Evolutionary conservation across 176 grass and related monocot genomes (phyloP).

Genomic region (Chrysopogon serrulatus): DNA sequence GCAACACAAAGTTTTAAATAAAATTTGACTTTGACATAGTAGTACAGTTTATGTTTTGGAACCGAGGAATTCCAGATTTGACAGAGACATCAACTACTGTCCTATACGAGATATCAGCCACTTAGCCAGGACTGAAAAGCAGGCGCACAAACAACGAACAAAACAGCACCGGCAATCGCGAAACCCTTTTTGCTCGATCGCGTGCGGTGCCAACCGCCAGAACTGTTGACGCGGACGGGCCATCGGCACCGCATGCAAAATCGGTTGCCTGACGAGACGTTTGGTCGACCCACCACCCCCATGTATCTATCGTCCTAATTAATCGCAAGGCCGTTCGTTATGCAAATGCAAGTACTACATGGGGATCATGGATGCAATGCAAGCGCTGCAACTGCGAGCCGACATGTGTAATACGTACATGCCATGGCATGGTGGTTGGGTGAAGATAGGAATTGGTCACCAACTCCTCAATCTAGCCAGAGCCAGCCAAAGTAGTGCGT

Average conservation of each 20-base stretch:
- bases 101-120: background rate
- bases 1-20: too few relatives aligned
- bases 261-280: background rate
- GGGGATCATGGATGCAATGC: background rate
- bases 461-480: background rate
- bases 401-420: background rate
- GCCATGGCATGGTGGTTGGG: conserved; percentile 15
- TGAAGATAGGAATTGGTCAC: conserved; percentile 13
- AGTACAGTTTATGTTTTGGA: too few relatives aligned
- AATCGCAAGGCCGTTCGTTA: background rate
- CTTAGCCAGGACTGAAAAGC: background rate
- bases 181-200: background rate
- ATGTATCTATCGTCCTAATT: background rate
- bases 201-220: background rate
- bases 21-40: too few relatives aligned
- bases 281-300: background rate
- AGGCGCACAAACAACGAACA: background rate
- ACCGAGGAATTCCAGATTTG: background rate
- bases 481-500: background rate
- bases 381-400: background rate
- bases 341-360: background rate
- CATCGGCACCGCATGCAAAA: background rate
- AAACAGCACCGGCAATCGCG: background rate
- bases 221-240: background rate
- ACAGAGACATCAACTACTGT: background rate